phyloP scores from a whole-genome alignment of 768 basidiomycete species.

The Boletus bicolor region DNA sequence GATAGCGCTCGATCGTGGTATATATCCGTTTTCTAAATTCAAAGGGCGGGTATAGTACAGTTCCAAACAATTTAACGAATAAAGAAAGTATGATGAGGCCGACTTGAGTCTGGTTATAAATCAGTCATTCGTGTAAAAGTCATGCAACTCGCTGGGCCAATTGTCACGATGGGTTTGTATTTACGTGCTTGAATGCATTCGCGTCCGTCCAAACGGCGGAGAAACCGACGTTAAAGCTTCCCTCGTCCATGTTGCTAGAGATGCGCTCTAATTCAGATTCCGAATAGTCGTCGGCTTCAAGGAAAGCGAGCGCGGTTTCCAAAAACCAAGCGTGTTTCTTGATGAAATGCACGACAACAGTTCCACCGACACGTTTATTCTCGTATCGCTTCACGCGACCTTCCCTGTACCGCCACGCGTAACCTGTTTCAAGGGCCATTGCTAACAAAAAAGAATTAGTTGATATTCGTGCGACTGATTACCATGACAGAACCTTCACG shows the following conservation, averaged over 20 bases:
- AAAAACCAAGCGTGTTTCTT: slow-evolving; percentile 97
- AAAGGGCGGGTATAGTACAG: slow-evolving; percentile 8
- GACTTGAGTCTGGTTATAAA: background rate
- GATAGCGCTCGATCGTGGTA: background rate
- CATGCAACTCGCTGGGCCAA: background rate
- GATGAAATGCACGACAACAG: slow-evolving; percentile 94
- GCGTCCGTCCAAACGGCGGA: slow-evolving; percentile 32
- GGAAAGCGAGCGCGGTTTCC: slow-evolving; percentile 85
- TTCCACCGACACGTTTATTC: slow-evolving; percentile 78
- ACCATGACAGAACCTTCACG: slow-evolving; percentile 49
- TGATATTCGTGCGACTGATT: background rate
- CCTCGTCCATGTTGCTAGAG: slow-evolving; percentile 8
- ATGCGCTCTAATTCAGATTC: slow-evolving; percentile 36
- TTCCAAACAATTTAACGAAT: slow-evolving; percentile 19
- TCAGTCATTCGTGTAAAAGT: background rate
- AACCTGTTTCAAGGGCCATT: slow-evolving; percentile 53
- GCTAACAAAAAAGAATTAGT: slow-evolving; percentile 35
- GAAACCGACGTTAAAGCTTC: slow-evolving; percentile 18
- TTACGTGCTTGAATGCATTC: slow-evolving; percentile 17
- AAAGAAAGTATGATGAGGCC: slow-evolving; percentile 11
- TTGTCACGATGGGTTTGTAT: slow-evolving; percentile 10
- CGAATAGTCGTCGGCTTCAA: slow-evolving; percentile 74
- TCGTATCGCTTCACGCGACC: slow-evolving; percentile 64
- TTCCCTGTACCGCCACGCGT: slow-evolving; percentile 73
- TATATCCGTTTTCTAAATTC: slow-evolving; percentile 3